These are phyloP conservation scores for Nicotiana knightiana DNA, from an alignment of 257 asterid species.

Conservation along the genomic window DNA sequence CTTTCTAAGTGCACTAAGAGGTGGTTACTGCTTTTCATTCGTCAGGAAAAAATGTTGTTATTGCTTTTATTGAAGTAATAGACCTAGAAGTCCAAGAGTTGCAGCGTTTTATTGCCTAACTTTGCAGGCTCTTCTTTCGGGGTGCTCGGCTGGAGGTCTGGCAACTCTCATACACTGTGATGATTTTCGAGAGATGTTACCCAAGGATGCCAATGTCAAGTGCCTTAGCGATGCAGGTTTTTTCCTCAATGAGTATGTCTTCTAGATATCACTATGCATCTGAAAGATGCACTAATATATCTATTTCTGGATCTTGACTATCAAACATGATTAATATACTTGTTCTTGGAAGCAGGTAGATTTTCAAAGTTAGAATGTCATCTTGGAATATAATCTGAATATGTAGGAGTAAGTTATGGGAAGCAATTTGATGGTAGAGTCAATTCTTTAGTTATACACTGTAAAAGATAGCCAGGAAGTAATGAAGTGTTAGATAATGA, in stretches of 20 bases:
- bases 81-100: not conserved
- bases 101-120: slow-evolving; percentile 13
- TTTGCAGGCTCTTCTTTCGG: slow-evolving; percentile 81
- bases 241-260: slow-evolving; percentile 76
- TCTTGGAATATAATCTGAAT: not conserved
- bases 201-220: slow-evolving; percentile 62
- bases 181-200: slow-evolving; percentile 54
- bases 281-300: not conserved
- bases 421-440: not conserved
- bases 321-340: not conserved
- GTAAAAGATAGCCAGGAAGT: not conserved
- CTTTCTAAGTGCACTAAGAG: not conserved
- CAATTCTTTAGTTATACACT: not conserved
- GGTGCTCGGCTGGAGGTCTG: slow-evolving; percentile 98
- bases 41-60: not conserved
- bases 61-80: not conserved
- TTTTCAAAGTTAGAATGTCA: not conserved
- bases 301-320: not conserved
- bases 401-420: not conserved
- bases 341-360: not conserved
- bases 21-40: not conserved
- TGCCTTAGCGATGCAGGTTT: slow-evolving; percentile 95
- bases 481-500: not conserved
- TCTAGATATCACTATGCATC: slow-evolving; percentile 8
- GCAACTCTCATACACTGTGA: slow-evolving; percentile 90